A percentile compares a stretch with the other conserved stretches of the same genome.
phyloP scores from a whole-genome alignment of 768 basidiomycete genomes.

The Tubosaeta sp. region DNA sequence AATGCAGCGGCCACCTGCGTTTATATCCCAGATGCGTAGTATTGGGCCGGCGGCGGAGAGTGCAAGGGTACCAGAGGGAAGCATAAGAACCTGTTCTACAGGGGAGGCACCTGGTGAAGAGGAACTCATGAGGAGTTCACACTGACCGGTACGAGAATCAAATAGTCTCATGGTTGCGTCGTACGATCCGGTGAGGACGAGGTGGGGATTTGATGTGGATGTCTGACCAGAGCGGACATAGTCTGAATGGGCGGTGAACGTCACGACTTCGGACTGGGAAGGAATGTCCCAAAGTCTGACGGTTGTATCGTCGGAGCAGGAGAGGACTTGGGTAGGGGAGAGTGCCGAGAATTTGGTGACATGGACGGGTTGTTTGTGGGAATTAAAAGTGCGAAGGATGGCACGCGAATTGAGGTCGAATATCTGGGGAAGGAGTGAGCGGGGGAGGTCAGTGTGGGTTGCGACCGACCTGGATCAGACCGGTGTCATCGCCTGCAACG shows the following conservation, averaged over 20 bases:
- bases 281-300: conserved; percentile 95
- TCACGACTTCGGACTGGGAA: conserved; percentile 72
- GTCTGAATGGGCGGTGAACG: conserved; percentile 86
- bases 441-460: not conserved
- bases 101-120: conserved; percentile 40
- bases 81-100: conserved; percentile 90
- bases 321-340: conserved; percentile 78
- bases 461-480: conserved; percentile 58
- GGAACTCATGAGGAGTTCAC: conserved; percentile 77
- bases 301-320: conserved; percentile 95
- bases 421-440: conserved; percentile 24
- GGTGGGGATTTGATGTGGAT: conserved; percentile 73
- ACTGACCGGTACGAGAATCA: conserved; percentile 78
- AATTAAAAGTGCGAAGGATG: conserved; percentile 86
- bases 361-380: conserved; percentile 95
- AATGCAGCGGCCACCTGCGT: conserved; percentile 84
- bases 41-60: conserved; percentile 90
- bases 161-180: conserved; percentile 87
- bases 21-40: conserved; percentile 90
- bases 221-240: conserved; percentile 94
- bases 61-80: conserved; percentile 83
- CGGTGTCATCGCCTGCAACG: conserved; percentile 93
- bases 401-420: conserved; percentile 94
- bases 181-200: conserved; percentile 91
- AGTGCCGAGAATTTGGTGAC: conserved; percentile 87